Conservation (phyloP, 1,284 basidiomycete genomes). For the Naganishia albida region DNA sequence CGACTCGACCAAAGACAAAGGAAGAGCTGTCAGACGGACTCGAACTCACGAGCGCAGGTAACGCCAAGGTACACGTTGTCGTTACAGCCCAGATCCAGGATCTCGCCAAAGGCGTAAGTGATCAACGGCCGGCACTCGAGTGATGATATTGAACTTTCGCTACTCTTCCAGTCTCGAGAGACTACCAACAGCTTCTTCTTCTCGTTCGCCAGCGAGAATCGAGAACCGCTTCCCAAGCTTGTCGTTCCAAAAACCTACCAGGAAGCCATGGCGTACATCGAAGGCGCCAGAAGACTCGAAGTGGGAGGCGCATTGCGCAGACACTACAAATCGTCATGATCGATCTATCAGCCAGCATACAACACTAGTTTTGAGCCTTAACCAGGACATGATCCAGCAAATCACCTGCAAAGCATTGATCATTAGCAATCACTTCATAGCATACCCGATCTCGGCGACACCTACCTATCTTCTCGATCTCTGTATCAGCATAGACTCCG, state of each 20-base stretch:
- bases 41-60: conserved; percentile 26
- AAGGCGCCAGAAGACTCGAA: conserved; percentile 64
- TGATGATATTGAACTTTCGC: conserved; percentile 58
- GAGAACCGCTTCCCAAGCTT: conserved; percentile 56
- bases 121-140: not conserved
- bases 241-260: conserved; percentile 62
- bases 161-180: conserved; percentile 57
- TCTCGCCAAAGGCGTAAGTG: conserved; percentile 65
- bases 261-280: conserved; percentile 81
- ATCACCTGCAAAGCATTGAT: conserved; percentile 12
- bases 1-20: conserved; percentile 40
- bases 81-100: conserved; percentile 76
- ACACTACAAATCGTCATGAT: conserved; percentile 41
- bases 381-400: conserved; percentile 18
- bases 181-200: conserved; percentile 58
- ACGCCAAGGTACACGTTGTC: conserved; percentile 63
- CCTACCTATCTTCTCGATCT: conserved; percentile 19
- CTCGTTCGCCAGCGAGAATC: conserved; percentile 50
- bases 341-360: not conserved
- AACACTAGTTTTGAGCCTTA: not conserved
- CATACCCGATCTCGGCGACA: not conserved
- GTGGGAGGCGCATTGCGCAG: conserved; percentile 52
- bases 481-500: conserved; percentile 31
- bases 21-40: conserved; percentile 38
- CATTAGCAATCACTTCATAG: conserved; percentile 3